Evolutionary conservation across 768 basidiomycete species (phyloP), one percentile per base, ranked within the genome.

Genomic region (Gloeophyllum trabeum): DNA sequence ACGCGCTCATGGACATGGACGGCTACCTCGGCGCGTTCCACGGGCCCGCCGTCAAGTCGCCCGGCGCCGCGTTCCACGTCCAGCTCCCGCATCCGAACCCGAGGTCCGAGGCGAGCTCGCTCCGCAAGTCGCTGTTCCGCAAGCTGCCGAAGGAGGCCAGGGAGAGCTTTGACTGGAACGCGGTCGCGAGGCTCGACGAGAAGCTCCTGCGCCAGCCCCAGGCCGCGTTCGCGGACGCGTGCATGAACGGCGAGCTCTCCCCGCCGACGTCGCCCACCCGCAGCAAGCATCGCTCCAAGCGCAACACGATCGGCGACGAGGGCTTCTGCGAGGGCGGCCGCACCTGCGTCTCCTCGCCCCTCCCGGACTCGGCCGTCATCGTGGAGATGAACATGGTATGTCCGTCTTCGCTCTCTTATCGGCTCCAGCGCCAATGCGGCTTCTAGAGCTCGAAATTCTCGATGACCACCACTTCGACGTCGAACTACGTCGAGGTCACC

Each of bases 401-500:
- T 61, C 60, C 22, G 54, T 10, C 10, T 10, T 32, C 28, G 28
- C 16, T n/a, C n/a, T n/a, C n/a, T n/a, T n/a, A n/a, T n/a, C n/a
- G n/a, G n/a, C n/a, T n/a, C 28, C 16, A 16, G 16, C 28, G 28
- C 16, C 28, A 32, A 32, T 32, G 10, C 28, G 10, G 28, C 10
- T n/a, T n/a, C n/a, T 32, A 32, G 28, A 32, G 16, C 28, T 32
- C 28, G 10, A 10, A 10, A 10, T 32, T 32, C 16, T 32, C 28
- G 10, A 32, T 61, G 13, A 58, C 61, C 37, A 61, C 61, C n/a
- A 60, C 61, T 3, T 62, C 61, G 21, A 62, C 61, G 5, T 58
- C 56, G 14, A 50, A 52, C 21, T 62, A 61, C 42, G 53, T 62
- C 43, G 58, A 60, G 43, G 54, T 62, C 28, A 43, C 42, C n/a